Evolutionary conservation across 345 rosid genomes (phyloP).

Genomic region (Cardamine chenopodiifolia): DNA sequence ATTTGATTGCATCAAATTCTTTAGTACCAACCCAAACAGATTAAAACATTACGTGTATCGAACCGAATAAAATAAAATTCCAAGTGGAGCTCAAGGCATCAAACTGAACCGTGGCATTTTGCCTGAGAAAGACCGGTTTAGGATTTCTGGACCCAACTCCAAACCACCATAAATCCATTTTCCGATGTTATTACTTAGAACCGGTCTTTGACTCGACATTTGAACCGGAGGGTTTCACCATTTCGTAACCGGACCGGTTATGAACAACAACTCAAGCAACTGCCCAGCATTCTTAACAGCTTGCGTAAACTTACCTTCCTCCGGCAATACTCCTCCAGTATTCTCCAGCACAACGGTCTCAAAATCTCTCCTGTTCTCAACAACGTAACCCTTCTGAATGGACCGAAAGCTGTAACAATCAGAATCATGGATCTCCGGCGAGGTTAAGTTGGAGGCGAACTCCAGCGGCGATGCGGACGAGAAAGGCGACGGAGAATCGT

Average conservation of each 20-base stretch:
- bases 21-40: neutral
- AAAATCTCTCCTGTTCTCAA: conserved; percentile 8
- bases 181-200: neutral
- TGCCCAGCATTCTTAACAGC: conserved; percentile 46
- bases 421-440: conserved; percentile 7
- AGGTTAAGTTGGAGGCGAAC: neutral
- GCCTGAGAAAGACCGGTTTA: conserved; percentile 18
- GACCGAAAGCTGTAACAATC: neutral
- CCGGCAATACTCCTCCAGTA: conserved; percentile 47
- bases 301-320: conserved; percentile 51
- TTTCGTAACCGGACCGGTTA: conserved; percentile 46
- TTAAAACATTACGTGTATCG: neutral
- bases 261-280: conserved; percentile 44
- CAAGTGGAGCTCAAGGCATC: conserved; percentile 1
- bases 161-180: conserved; percentile 23
- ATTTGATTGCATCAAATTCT: conserved; percentile 18
- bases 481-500: conserved; percentile 6
- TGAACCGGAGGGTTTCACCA: conserved; percentile 57
- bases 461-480: conserved; percentile 17
- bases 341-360: conserved; percentile 34
- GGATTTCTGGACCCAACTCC: conserved; percentile 20
- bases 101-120: conserved; percentile 20
- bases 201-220: conserved; percentile 22
- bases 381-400: conserved; percentile 13
- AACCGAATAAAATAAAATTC: neutral